Conservation (phyloP, 371 early-diverging fungal genomes). For the Rhizopus arrhizus region DNA sequence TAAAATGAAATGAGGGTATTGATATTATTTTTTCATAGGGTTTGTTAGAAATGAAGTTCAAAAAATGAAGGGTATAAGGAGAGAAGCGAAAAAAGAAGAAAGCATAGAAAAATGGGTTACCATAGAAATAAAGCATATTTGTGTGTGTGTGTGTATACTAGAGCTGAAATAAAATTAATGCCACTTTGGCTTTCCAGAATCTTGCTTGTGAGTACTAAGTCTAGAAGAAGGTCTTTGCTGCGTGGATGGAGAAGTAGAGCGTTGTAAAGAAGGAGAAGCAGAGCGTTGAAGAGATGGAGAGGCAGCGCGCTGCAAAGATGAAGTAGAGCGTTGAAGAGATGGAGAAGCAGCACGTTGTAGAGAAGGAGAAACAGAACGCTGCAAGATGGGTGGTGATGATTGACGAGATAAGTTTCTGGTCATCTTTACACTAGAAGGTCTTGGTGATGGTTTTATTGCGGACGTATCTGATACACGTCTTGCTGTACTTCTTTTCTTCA, state of each 20-base stretch:
- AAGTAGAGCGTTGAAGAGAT: constrained; percentile 12
- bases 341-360: constrained; percentile 17
- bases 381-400: constrained; percentile 31
- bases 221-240: constrained; percentile 20
- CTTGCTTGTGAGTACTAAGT: constrained; percentile 13
- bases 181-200: constrained; percentile 36
- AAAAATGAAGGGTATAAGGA: too few relatives aligned
- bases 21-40: too few relatives aligned
- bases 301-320: constrained; percentile 15
- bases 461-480: constrained; percentile 24
- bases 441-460: constrained; percentile 1
- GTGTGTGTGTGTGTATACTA: too few relatives aligned
- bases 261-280: constrained; percentile 18
- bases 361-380: constrained; percentile 14
- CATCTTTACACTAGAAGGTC: constrained; percentile 20
- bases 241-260: constrained; percentile 11
- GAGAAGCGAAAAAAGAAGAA: too few relatives aligned
- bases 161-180: not conserved
- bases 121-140: too few relatives aligned
- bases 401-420: constrained; percentile 20
- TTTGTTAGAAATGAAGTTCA: too few relatives aligned
- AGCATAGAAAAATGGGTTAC: too few relatives aligned
- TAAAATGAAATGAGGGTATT: too few relatives aligned
- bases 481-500: not conserved
- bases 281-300: constrained; percentile 18